These are phyloP conservation scores for Fomitopsis betulina DNA, from an alignment of 1,284 basidiomycete species.

Conservation along the genomic window DNA sequence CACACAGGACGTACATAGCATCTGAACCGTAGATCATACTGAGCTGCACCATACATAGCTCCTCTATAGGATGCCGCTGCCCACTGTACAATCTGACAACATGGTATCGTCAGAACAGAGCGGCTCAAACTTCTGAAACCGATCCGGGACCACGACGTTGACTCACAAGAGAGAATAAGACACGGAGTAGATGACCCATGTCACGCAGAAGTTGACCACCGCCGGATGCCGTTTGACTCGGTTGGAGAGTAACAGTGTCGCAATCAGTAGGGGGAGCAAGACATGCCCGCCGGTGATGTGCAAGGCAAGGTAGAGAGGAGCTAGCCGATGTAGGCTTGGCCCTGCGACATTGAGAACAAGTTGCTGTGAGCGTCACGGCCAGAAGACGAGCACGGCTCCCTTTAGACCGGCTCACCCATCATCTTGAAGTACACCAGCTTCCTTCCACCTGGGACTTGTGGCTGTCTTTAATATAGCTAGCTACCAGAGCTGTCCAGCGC, in stretches of 20 bases:
- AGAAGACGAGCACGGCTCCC: too few relatives aligned
- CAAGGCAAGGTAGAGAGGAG: slow-evolving; percentile 19
- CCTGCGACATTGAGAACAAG: not conserved
- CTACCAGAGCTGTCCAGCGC: not conserved
- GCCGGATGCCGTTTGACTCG: slow-evolving; percentile 24
- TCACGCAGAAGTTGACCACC: slow-evolving; percentile 37
- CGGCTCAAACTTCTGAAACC: not conserved
- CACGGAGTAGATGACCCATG: slow-evolving; percentile 51
- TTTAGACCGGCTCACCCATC: not conserved
- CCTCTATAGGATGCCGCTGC: slow-evolving; percentile 1
- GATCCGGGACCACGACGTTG: not conserved
- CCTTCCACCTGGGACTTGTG: too few relatives aligned
- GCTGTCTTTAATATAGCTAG: not conserved
- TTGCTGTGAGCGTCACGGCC: too few relatives aligned
- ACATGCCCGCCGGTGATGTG: slow-evolving; percentile 28
- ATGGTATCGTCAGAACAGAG: not conserved
- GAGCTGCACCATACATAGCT: slow-evolving; percentile 45
- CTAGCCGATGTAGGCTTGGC: not conserved
- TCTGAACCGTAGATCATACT: slow-evolving; percentile 48
- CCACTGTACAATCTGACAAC: slow-evolving; percentile 34
- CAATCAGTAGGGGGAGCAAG: slow-evolving; percentile 28
- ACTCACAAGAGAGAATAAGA: slow-evolving; percentile 47
- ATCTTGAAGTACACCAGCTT: not conserved
- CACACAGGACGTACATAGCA: slow-evolving; percentile 39
- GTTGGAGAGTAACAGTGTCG: slow-evolving; percentile 26